Base-by-base conservation (phyloP, 345 rosid species). In the Pistacia atlantica region DNA sequence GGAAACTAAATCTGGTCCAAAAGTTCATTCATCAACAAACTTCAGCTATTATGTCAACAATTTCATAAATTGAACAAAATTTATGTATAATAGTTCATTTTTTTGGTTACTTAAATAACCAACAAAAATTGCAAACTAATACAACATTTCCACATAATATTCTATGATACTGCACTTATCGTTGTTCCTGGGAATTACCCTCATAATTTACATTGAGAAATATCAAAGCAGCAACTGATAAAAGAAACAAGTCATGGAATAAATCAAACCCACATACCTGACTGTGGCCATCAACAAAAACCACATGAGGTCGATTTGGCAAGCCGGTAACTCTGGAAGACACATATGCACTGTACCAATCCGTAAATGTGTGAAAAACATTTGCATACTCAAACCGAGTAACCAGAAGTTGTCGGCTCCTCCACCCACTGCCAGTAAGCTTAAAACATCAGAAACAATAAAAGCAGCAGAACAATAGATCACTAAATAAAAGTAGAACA, bases 341-440 rank as follows among this genome's bases (percentile, higher is more conserved):
- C 67, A 90, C 92, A 68, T 95, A 95, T 0, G 98, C 92, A 49
- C 93, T 90, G 83, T 90, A 95, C 99, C 97, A 95, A 90, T 93
- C 99, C 0, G 99, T 95, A 28, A 90, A 78, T 0, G 98, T 95
- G 81, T 95, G 99, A 80, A 90, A 95, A 66, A 95, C 83, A 79
- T 95, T 95, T 20, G 99, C 99, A 77, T 95, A 93, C 90, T 95
- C 98, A 61, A 84, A 92, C 46, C 97, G 82, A 11, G 90, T 93
- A 61, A 92, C 79, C 46, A 93, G 84, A 65, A 93, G 85, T 0
- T 0, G 93, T 88, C 46, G 99, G 98, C 81, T 92, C 97, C 87
- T 95, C 96, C 69, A 93, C 84, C 99, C 99, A 95, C 98, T 95
- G 86, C 9, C 79, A 85, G 67, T 75, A 84, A n/a, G 79, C 72